phyloP scores from a whole-genome alignment of 1,139 yeast genomes.

The Kurtzmaniella natalensis region DNA sequence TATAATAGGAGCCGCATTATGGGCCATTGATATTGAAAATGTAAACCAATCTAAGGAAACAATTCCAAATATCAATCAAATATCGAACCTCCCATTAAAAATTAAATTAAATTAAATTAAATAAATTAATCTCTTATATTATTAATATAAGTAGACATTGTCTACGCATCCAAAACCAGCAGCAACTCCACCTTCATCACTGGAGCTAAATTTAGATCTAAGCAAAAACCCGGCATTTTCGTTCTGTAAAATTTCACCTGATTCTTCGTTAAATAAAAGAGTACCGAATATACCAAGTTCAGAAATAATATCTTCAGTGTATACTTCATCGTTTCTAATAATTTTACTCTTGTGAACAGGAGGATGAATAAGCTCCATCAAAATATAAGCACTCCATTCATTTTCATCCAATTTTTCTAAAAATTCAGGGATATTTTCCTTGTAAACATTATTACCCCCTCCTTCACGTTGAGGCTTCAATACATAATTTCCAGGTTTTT shows the following conservation, averaged over 20 bases:
- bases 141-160: conserved; percentile 48
- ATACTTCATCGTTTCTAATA: conserved; percentile 59
- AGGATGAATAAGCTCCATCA: conserved; percentile 90
- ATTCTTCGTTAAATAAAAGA: conserved; percentile 62
- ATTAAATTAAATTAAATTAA: neutral
- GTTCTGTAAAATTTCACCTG: conserved; percentile 56
- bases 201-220: conserved; percentile 80
- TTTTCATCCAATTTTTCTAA: conserved; percentile 55
- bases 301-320: conserved; percentile 68
- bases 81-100: neutral
- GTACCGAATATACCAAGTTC: conserved; percentile 92
- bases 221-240: conserved; percentile 78
- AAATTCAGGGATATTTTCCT: conserved; percentile 74
- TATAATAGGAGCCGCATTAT: conserved; percentile 67
- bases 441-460: conserved; percentile 87
- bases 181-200: conserved; percentile 97
- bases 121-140: neutral
- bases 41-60: conserved; percentile 6
- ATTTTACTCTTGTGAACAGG: conserved; percentile 64
- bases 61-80: neutral
- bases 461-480: conserved; percentile 98
- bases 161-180: conserved; percentile 98
- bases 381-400: conserved; percentile 86
- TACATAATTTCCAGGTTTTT: conserved; percentile 66
- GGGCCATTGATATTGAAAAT: conserved; percentile 47